Base-by-base conservation (phyloP, 208 protist genomes). In the Crithidia thermophila region DNA sequence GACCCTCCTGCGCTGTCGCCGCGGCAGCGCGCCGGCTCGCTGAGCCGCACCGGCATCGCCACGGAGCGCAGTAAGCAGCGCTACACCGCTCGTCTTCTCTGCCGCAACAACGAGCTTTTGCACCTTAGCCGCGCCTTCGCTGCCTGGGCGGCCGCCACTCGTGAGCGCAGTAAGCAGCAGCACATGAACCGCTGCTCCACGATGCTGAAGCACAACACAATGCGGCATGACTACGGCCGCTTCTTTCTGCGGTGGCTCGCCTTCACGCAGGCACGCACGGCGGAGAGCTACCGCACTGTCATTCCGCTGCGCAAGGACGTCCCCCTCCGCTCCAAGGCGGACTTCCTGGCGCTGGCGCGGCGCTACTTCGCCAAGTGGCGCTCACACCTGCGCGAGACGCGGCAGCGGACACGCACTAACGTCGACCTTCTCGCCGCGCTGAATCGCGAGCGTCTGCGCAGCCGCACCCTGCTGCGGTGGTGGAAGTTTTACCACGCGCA, bases 191-290 rank as follows among this genome's bases (percentile, higher is more conserved):
- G 85, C 23, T 94, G 89, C 59, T 74, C 89, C 10, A 82, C 60
- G 3, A 55, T 83, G 37, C 65, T 94, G 49, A 90, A 90, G 65
- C 79, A 84, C 65, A 70, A 67, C 42, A 69, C 51, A n/a, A 33
- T 78, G 9, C 81, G 82, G 21, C 70, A 68, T 10, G 62, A 61
- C 46, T 87, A 85, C 49, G 67, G 59, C 27, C 53, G 51, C 30
- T 80, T 81, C 39, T 90, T 92, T 49, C 20, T 91, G n/a, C 78
- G 76, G 27, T 94, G 89, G 89, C 74, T 91, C 30, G 70, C 76
- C 46, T 69, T 49, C 23, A 72, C 80, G 3, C 84, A 88, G 55
- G 58, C 53, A 0, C 47, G 67, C 10, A 56, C 60, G 21, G 64
- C 36, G 11, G 49, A 46, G 4, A 59, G 69, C 39, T 61, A 68